Base-by-base conservation (phyloP, 768 basidiomycete species). In the Leccinum disarticulatum region DNA sequence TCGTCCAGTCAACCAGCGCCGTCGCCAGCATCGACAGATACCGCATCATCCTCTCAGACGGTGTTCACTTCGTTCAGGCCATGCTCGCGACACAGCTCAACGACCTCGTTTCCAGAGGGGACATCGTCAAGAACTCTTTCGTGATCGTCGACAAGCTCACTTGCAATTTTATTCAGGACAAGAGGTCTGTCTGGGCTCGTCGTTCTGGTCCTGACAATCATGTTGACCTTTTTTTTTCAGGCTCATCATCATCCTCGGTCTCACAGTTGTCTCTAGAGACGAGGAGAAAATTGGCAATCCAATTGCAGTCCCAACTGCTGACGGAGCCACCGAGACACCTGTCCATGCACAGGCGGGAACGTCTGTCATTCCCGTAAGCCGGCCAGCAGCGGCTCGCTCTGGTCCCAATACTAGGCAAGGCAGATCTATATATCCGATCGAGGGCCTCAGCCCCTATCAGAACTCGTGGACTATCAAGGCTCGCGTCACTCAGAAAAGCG, bases 401-500 rank as follows among this genome's bases (percentile, higher is more conserved):
- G 53, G 58, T 19, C n/a, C 65, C 55, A 57, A 57, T 46, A 64
- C 61, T 17, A 66, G 57, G 58, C 48, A 56, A 36, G 66, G 68
- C 27, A 73, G 71, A 41, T 68, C 70, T 13, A 72, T 87, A 33
- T 87, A 87, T 73, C 96, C 95, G 2, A 98, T 99, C 64, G 96
- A 97, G 70, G 90, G 87, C 6, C 83, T 98, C 49, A 95, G 91
- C 69, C 96, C 96, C 9, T 98, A 98, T 68, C 94, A 97, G 75
- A 98, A 96, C 77, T 93, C 93, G 74, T 99, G 97, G 97, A 95
- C 92, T 10, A 96, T 98, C 80, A 95, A 94, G 72, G 96, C 93
- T 30, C 88, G 93, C 46, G 93, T 98, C 52, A 90, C 87, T 13
- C 84, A 90, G 62, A 98, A 96, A 73, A 85, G 85, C 1, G 97